These are phyloP conservation scores for Zygotorulaspora mrakii DNA, from an alignment of 1,139 yeast species.

Conservation along the genomic window DNA sequence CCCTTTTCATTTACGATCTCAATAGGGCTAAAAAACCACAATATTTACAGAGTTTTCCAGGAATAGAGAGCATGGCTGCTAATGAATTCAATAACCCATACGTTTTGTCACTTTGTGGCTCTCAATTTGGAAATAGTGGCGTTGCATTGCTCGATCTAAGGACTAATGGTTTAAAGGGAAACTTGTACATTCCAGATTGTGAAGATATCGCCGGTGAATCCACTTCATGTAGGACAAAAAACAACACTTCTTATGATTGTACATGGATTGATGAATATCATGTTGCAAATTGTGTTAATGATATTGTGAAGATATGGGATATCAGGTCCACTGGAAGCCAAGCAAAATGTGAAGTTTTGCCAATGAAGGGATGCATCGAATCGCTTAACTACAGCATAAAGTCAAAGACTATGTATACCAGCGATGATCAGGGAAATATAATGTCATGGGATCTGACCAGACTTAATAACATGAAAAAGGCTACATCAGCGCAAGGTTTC, in stretches of 20 bases:
- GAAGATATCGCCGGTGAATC: slow-evolving; percentile 1
- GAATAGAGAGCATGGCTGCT: slow-evolving; percentile 25
- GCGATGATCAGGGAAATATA: slow-evolving; percentile 29
- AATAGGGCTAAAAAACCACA: slow-evolving; percentile 26
- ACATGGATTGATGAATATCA: slow-evolving; percentile 28
- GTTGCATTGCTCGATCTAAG: slow-evolving; percentile 28
- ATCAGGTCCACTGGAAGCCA: slow-evolving; percentile 22
- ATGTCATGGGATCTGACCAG: slow-evolving; percentile 28
- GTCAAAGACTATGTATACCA: slow-evolving; percentile 21
- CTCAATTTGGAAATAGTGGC: slow-evolving; percentile 27
- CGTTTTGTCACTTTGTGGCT: slow-evolving; percentile 27
- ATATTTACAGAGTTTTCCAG: slow-evolving; percentile 26
- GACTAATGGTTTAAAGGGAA: slow-evolving; percentile 16
- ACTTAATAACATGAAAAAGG: slow-evolving; percentile 17
- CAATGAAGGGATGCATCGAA: slow-evolving; percentile 26
- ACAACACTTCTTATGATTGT: slow-evolving; percentile 20
- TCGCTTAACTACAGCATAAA: slow-evolving; percentile 18
- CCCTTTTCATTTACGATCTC: slow-evolving; percentile 30
- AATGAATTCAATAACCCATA: slow-evolving; percentile 20
- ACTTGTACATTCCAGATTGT: slow-evolving; percentile 20
- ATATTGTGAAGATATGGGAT: slow-evolving; percentile 29
- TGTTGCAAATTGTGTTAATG: slow-evolving; percentile 24
- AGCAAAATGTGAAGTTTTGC: slow-evolving; percentile 20
- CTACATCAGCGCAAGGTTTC: slow-evolving; percentile 26
- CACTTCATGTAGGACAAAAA: slow-evolving; percentile 6